Percentiles rank a stretch among this genome's conserved stretches.
Conservation (phyloP, 2,329 filamentous ascomycete species). For the Ramularia endophylla region DNA sequence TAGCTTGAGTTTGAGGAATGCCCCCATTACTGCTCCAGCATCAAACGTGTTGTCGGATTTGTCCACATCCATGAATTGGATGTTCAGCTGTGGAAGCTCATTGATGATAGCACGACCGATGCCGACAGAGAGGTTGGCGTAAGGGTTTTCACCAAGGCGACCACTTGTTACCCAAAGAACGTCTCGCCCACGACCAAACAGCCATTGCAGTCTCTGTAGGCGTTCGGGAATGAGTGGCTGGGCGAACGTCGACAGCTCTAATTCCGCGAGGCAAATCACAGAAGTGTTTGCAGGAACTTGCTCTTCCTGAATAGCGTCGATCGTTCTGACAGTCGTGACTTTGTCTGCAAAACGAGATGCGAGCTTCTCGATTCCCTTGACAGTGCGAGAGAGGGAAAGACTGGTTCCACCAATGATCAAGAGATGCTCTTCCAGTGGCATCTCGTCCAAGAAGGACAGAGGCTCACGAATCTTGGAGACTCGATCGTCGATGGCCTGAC, state of each 20-base stretch:
- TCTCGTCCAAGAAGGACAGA: not conserved
- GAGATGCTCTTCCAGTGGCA: too few relatives aligned
- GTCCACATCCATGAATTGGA: too few relatives aligned
- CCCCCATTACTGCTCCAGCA: too few relatives aligned
- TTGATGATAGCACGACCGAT: constrained; percentile 13
- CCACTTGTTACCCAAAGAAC: constrained; percentile 11
- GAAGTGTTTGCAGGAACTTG: not conserved
- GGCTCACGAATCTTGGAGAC: not conserved
- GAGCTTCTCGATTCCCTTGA: too few relatives aligned
- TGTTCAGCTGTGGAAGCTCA: constrained; percentile 12
- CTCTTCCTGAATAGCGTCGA: not conserved
- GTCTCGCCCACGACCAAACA: constrained; percentile 9
- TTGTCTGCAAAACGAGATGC: too few relatives aligned
- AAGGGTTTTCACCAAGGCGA: constrained; percentile 5
- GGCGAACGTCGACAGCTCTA: constrained; percentile 5
- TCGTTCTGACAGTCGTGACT: not conserved
- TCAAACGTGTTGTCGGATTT: too few relatives aligned
- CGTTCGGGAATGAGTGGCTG: constrained; percentile 1
- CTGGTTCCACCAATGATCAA: too few relatives aligned
- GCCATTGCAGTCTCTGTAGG: constrained; percentile 7
- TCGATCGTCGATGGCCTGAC: constrained; percentile 10
- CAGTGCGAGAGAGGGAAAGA: too few relatives aligned
- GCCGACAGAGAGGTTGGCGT: constrained; percentile 14
- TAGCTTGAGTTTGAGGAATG: too few relatives aligned
- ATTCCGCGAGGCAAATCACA: constrained; percentile 15